Evolutionary conservation across 257 asterid genomes (phyloP).

Genomic region (Lycium ferocissimum): DNA sequence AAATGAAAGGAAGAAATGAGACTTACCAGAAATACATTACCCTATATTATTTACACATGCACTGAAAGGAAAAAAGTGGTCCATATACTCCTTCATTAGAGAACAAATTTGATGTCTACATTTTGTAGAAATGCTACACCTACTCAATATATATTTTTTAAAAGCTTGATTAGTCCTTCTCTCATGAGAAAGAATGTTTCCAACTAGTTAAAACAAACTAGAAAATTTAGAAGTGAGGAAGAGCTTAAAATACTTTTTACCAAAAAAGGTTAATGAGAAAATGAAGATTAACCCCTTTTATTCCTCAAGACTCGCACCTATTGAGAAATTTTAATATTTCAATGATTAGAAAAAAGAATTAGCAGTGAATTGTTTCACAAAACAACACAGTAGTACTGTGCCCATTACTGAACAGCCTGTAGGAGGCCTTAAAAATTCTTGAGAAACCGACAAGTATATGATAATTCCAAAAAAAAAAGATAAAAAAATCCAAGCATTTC

Average conservation of each 20-base stretch:
- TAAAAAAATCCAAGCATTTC: slow-evolving; percentile 59
- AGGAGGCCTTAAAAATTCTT: slow-evolving; percentile 47
- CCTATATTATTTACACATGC: background rate
- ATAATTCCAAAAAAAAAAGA: too few relatives aligned
- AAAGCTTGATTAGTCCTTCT: background rate
- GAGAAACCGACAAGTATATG: slow-evolving; percentile 64
- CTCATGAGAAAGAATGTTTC: slow-evolving; percentile 21
- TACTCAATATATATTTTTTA: background rate
- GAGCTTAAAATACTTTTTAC: background rate
- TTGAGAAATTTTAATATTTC: background rate
- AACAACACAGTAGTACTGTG: slow-evolving; percentile 46
- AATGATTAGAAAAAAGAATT: slow-evolving; percentile 23
- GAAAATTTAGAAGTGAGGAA: background rate
- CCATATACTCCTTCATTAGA: slow-evolving; percentile 12
- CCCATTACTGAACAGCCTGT: slow-evolving; percentile 92
- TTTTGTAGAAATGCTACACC: background rate
- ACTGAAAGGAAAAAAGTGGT: background rate
- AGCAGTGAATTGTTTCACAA: slow-evolving; percentile 43
- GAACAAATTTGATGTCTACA: slow-evolving; percentile 27
- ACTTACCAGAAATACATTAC: slow-evolving; percentile 3
- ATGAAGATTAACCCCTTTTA: background rate
- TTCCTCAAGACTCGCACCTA: background rate
- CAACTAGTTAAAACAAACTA: background rate
- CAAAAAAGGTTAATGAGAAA: background rate
- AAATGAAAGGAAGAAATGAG: slow-evolving; percentile 20